These are phyloP conservation scores for Kazachstania martiniae DNA, from an alignment of 805 yeast genomes.

Conservation along the genomic window DNA sequence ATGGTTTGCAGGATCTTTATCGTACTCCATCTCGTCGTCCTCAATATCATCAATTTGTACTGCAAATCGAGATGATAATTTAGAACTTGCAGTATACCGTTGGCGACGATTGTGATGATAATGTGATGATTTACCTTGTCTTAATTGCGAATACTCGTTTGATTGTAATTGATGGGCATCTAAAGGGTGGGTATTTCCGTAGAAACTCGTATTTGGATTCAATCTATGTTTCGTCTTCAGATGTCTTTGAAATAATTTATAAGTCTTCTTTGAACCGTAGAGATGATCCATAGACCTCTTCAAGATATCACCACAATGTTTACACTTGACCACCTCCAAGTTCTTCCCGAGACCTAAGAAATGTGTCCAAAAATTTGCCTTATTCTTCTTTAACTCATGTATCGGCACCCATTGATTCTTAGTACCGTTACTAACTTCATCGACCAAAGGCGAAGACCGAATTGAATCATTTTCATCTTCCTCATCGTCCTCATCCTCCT, in stretches of 20 bases:
- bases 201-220: slow-evolving; percentile 4
- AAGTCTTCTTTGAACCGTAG: slow-evolving; percentile 1
- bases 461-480: slow-evolving; percentile 1
- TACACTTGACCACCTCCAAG: slow-evolving; percentile 7
- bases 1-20: not conserved
- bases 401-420: slow-evolving; percentile 9
- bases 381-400: slow-evolving; percentile 5
- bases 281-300: slow-evolving; percentile 1
- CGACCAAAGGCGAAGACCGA: too few relatives aligned
- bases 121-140: not conserved
- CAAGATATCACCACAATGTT: slow-evolving; percentile 8
- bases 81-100: slow-evolving; percentile 7
- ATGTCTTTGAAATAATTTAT: slow-evolving; percentile 5
- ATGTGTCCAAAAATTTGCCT: slow-evolving; percentile 9
- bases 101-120: not conserved
- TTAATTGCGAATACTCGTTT: too few relatives aligned
- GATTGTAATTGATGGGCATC: not conserved
- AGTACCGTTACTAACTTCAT: slow-evolving; percentile 5
- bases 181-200: not conserved
- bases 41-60: not conserved
- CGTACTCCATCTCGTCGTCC: not conserved
- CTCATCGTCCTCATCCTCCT: too few relatives aligned
- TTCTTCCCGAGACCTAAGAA: slow-evolving; percentile 3
- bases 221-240: slow-evolving; percentile 7
- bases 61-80: too few relatives aligned